phyloP scores from a whole-genome alignment of 257 asterid genomes.

The Prunella vulgaris region DNA sequence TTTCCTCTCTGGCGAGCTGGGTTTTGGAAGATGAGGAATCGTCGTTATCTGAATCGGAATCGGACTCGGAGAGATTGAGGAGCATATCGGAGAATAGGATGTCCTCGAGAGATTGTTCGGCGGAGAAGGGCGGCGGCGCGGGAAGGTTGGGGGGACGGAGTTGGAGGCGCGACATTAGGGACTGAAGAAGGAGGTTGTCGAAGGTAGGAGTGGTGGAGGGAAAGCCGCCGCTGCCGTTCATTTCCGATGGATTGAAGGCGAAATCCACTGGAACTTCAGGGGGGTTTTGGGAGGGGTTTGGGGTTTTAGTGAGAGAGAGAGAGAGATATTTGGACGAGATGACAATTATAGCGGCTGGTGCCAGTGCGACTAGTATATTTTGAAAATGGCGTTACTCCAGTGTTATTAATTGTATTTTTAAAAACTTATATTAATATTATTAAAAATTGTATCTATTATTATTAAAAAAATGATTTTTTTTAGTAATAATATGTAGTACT shows the following conservation, averaged over 20 bases:
- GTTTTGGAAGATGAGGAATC: slow-evolving; percentile 47
- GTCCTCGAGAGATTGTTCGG: slow-evolving; percentile 62
- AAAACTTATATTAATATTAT: too few relatives aligned
- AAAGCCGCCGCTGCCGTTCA: slow-evolving; percentile 35
- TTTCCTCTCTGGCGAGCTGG: slow-evolving; percentile 74
- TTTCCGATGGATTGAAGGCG: slow-evolving; percentile 15
- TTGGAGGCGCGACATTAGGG: slow-evolving; percentile 80
- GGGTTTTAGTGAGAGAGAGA: slow-evolving; percentile 19
- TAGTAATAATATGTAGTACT: too few relatives aligned
- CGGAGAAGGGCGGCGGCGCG: slow-evolving; percentile 38
- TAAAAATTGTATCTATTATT: too few relatives aligned
- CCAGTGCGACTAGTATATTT: too few relatives aligned
- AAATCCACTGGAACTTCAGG: neutral
- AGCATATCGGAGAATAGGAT: slow-evolving; percentile 67
- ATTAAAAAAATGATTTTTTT: too few relatives aligned
- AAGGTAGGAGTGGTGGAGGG: slow-evolving; percentile 71
- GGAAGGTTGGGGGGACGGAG: slow-evolving; percentile 41
- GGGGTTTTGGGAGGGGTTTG: slow-evolving; percentile 35
- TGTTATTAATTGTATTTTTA: too few relatives aligned
- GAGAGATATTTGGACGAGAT: neutral
- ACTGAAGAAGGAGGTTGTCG: slow-evolving; percentile 82
- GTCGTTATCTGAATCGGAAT: slow-evolving; percentile 42
- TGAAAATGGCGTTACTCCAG: too few relatives aligned
- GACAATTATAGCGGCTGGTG: too few relatives aligned
- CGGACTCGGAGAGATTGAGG: slow-evolving; percentile 45